These are phyloP conservation scores for Aegilops sharonensis DNA, from an alignment of 176 grass and related monocot genomes.

Conservation along the genomic window DNA sequence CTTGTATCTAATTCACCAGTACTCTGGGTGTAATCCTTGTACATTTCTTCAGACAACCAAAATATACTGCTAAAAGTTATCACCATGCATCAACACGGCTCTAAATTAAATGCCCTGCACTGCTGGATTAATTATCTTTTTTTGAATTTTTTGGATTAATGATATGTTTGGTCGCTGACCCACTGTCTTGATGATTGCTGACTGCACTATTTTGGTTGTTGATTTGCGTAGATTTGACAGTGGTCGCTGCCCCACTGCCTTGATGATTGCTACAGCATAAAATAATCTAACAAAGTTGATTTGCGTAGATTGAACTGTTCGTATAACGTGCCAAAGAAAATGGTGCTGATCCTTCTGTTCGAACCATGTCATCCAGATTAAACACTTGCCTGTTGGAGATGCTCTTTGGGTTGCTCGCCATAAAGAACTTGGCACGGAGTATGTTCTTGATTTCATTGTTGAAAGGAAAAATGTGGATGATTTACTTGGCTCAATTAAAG, in stretches of 20 bases:
- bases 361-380: constrained; percentile 43
- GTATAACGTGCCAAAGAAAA: background rate
- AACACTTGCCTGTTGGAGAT: constrained; percentile 76
- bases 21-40: background rate
- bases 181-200: background rate
- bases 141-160: background rate
- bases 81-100: background rate
- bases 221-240: too few relatives aligned
- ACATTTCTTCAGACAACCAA: background rate
- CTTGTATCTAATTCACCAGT: background rate
- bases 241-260: too few relatives aligned
- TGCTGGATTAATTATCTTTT: background rate
- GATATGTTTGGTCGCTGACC: background rate
- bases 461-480: constrained; percentile 83
- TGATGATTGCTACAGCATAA: too few relatives aligned
- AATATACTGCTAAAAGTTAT: background rate
- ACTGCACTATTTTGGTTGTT: background rate
- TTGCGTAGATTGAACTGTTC: constrained; percentile 16
- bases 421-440: constrained; percentile 49
- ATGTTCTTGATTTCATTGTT: constrained; percentile 89
- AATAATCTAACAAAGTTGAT: background rate
- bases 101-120: background rate
- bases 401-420: constrained; percentile 72
- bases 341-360: constrained; percentile 29
- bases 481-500: constrained; percentile 63